Base-by-base conservation (phyloP, 192 early-diverging fungal species). In the Rhizophagus sp. region DNA sequence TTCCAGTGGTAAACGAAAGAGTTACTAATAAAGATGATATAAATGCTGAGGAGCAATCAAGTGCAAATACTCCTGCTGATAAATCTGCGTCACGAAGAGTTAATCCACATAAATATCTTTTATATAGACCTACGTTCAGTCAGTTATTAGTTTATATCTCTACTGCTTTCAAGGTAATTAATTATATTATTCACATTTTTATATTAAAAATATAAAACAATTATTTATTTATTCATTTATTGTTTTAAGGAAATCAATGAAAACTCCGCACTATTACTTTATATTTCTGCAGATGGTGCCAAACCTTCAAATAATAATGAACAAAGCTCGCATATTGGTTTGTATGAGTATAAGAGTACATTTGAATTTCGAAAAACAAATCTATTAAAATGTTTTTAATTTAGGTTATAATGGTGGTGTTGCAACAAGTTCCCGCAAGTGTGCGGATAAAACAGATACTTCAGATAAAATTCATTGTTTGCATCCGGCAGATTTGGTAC, bases 101-200 rank as follows among this genome's bases (percentile, higher is more conserved):
- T 22, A 89, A 87, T 52, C 90, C 87, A 3, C 96, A 97, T 89
- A 99, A 99, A 81, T 97, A 98, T 72, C 85, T 98, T 27, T 87
- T 99, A 27, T 97, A 98, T 83, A 87, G 94, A 81, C 96, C 97
- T 13, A 94, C 94, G 1, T 89, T 97, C 71, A 94, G 95, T 72
- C 95, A 99, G 82, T 83, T 98, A 49, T 89, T 96, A 87, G 90
- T 97, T 44, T 98, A 97, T 81, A 86, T 99, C 33, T 89, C 95
- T 47, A 97, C 95, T 30, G 95, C 96, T 11, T 98, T 97, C 87
- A 96, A 96, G 88, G 93, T 93, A 71, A 30, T 24, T 24, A 52
- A 64, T 24, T 24, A 52, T 62, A 44, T 24, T 67, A 66, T 15
- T 12, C 7, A 2, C 22, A 11, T 66, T 27, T 65, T 66, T 33